Conservation (phyloP, 2,329 filamentous ascomycete genomes). For the Teratosphaeria gauchensis region DNA sequence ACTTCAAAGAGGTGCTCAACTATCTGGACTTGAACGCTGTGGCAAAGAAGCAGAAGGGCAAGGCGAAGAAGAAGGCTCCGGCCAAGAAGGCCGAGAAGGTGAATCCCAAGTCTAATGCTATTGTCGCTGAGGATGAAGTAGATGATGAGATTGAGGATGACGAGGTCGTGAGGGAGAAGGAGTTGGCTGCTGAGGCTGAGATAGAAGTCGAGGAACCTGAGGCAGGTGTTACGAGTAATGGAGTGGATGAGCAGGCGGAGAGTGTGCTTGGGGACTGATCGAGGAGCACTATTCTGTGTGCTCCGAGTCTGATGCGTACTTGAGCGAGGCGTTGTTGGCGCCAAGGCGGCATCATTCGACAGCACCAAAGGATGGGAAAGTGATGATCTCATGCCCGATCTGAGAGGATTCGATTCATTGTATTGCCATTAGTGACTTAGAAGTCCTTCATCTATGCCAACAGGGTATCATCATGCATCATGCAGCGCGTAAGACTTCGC, state of each 20-base stretch:
- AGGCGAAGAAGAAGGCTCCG: slow-evolving; percentile 20
- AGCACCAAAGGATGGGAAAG: background rate
- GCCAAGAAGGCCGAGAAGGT: slow-evolving; percentile 27
- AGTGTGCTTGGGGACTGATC: slow-evolving; percentile 31
- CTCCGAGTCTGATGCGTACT: background rate
- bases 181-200: slow-evolving; percentile 19
- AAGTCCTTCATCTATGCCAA: background rate
- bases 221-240: slow-evolving; percentile 24
- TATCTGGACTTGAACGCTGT: slow-evolving; percentile 59
- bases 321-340: background rate
- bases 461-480: background rate
- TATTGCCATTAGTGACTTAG: background rate
- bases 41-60: slow-evolving; percentile 44
- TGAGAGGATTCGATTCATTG: background rate
- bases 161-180: slow-evolving; percentile 13
- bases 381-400: background rate
- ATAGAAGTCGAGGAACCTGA: slow-evolving; percentile 14
- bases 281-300: background rate
- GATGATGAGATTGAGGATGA: slow-evolving; percentile 31
- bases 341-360: background rate
- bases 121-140: slow-evolving; percentile 32
- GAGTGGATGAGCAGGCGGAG: slow-evolving; percentile 32
- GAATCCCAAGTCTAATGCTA: slow-evolving; percentile 32
- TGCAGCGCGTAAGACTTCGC: background rate
- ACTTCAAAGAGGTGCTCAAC: slow-evolving; percentile 74